Conservation (phyloP, 2,329 filamentous ascomycete genomes). For the Dactylellina cionopaga region DNA sequence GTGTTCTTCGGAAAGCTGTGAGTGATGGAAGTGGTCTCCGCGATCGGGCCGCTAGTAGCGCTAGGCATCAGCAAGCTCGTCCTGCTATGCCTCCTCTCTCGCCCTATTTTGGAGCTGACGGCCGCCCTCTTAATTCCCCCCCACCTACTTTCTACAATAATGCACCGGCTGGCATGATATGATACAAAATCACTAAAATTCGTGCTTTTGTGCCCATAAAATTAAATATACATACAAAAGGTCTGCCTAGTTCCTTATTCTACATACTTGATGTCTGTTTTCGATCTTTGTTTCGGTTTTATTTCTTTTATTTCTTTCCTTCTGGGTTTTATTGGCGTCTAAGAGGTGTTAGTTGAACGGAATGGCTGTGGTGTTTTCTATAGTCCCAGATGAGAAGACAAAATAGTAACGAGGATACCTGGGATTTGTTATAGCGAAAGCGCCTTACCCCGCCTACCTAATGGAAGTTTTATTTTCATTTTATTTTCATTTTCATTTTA, state of each 20-base stretch:
- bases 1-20: constrained; percentile 37
- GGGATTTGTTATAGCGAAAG: constrained; percentile 32
- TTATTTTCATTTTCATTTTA: constrained; percentile 11
- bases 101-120: constrained; percentile 34
- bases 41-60: constrained; percentile 38
- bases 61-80: constrained; percentile 14
- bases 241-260: background rate
- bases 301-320: constrained; percentile 31
- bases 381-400: constrained; percentile 29
- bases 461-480: constrained; percentile 39
- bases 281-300: too few relatives aligned
- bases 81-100: constrained; percentile 21
- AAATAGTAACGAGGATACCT: constrained; percentile 26
- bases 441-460: constrained; percentile 6
- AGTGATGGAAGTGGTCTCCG: constrained; percentile 44
- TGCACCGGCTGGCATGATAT: constrained; percentile 50
- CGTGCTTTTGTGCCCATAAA: constrained; percentile 6
- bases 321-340: constrained; percentile 33
- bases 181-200: constrained; percentile 8
- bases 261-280: background rate
- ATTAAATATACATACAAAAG: constrained; percentile 21
- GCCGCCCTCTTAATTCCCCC: constrained; percentile 28
- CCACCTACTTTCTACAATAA: constrained; percentile 37
- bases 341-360: constrained; percentile 43
- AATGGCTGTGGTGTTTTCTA: constrained; percentile 35